Conservation (phyloP, 768 basidiomycete species). For the Trametopsis cervina region DNA sequence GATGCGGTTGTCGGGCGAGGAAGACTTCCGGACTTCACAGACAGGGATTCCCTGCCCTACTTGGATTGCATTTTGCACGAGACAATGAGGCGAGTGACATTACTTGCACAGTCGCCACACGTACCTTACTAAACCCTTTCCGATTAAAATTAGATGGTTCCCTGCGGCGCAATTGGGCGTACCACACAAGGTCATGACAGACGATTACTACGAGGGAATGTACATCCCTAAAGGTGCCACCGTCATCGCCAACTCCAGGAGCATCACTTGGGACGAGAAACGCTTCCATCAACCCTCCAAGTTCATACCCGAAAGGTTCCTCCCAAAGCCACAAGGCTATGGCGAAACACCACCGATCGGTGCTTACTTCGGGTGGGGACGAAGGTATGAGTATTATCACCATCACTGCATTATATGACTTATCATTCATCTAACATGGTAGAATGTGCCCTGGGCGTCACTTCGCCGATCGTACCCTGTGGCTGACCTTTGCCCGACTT, state of each 20-base stretch:
- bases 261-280: conserved; percentile 20
- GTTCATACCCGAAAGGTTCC: conserved; percentile 18
- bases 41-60: conserved; percentile 19
- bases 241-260: conserved; percentile 28
- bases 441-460: conserved; percentile 20
- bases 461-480: conserved; percentile 18
- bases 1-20: conserved; percentile 19
- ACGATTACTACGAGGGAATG: conserved; percentile 34
- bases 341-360: neutral
- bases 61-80: conserved; percentile 19
- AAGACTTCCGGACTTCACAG: conserved; percentile 22
- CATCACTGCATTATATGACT: neutral
- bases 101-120: too few species aligned
- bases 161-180: conserved; percentile 26
- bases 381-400: conserved; percentile 4
- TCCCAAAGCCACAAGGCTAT: conserved; percentile 3
- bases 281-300: conserved; percentile 24
- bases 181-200: conserved; percentile 32
- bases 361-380: conserved; percentile 12
- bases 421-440: too few species aligned
- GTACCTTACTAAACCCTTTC: too few species aligned
- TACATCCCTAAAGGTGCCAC: conserved; percentile 35
- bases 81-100: conserved; percentile 1
- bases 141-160: conserved; percentile 9
- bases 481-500: conserved; percentile 15